Percentiles rank a stretch among this genome's conserved stretches.
Conservation (phyloP, 1,284 basidiomycete genomes). For the Pisolithus thermaeus region DNA sequence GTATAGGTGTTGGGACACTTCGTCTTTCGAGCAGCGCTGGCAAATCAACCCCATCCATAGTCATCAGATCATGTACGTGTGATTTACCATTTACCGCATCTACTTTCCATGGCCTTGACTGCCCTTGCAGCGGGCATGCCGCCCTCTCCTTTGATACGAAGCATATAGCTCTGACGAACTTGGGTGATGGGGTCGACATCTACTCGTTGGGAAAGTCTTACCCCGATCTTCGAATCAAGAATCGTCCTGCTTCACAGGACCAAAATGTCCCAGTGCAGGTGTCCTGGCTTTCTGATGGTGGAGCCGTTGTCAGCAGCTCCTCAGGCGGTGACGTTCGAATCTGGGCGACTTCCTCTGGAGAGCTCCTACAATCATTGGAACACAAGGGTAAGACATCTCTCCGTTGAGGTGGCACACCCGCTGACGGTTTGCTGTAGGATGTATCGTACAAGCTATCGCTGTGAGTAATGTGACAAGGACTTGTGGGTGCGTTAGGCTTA, state of each 20-base stretch:
- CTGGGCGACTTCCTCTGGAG: too few species aligned
- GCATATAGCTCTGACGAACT: not conserved
- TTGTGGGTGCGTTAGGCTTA: too few species aligned
- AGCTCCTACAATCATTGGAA: too few species aligned
- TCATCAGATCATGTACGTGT: not conserved
- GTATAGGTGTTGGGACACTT: slow-evolving; percentile 1
- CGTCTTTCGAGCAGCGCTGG: not conserved
- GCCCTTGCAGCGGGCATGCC: slow-evolving; percentile 1
- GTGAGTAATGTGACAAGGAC: too few species aligned
- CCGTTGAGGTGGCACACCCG: too few species aligned
- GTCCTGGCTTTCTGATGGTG: too few species aligned
- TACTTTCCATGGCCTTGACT: not conserved
- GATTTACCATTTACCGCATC: not conserved
- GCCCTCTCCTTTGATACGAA: not conserved
- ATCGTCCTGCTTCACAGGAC: not conserved
- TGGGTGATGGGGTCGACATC: not conserved
- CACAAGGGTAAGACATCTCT: too few species aligned
- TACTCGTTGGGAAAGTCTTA: not conserved
- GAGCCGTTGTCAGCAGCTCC: too few species aligned
- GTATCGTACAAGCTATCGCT: too few species aligned
- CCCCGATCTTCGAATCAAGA: not conserved
- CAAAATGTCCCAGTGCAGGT: not conserved
- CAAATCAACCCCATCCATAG: slow-evolving; percentile 2
- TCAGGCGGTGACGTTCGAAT: too few species aligned
- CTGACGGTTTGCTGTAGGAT: too few species aligned